phyloP scores from a whole-genome alignment of 2,329 filamentous ascomycete genomes.

The Claviceps sp. region DNA sequence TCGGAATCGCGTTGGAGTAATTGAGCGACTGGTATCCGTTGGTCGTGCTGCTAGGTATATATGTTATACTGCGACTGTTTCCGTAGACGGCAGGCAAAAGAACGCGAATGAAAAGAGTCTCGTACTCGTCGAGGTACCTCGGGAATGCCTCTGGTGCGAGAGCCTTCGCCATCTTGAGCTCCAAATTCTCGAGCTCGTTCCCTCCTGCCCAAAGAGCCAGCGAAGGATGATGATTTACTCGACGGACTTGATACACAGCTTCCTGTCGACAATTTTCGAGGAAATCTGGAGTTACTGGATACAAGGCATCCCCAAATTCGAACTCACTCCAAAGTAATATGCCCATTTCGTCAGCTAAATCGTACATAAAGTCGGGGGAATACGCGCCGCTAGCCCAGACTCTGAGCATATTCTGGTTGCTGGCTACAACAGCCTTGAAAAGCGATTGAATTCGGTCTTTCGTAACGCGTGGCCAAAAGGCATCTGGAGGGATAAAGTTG shows the following conservation, averaged over 20 bases:
- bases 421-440: slow-evolving; percentile 33
- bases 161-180: slow-evolving; percentile 26
- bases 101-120: slow-evolving; percentile 41
- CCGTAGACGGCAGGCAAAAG: slow-evolving; percentile 42
- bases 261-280: slow-evolving; percentile 42
- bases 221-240: slow-evolving; percentile 46
- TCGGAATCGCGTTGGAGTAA: slow-evolving; percentile 36
- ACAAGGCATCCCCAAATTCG: slow-evolving; percentile 46
- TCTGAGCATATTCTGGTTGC: slow-evolving; percentile 50
- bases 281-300: slow-evolving; percentile 40
- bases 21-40: slow-evolving; percentile 44
- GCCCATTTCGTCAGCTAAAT: slow-evolving; percentile 47
- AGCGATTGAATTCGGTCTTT: slow-evolving; percentile 34
- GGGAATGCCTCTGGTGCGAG: slow-evolving; percentile 26
- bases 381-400: slow-evolving; percentile 50
- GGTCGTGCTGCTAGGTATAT: slow-evolving; percentile 45
- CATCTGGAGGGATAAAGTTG: slow-evolving; percentile 10
- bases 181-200: slow-evolving; percentile 47
- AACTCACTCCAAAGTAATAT: slow-evolving; percentile 51
- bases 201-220: slow-evolving; percentile 40
- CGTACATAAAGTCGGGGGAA: slow-evolving; percentile 47
- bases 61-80: slow-evolving; percentile 46
- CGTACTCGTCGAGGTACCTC: slow-evolving; percentile 31
- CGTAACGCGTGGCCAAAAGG: slow-evolving; percentile 31
- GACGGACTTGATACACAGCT: slow-evolving; percentile 45